Base-by-base conservation (phyloP, 106 monocot species). In the Xerophyta viscosa region DNA sequence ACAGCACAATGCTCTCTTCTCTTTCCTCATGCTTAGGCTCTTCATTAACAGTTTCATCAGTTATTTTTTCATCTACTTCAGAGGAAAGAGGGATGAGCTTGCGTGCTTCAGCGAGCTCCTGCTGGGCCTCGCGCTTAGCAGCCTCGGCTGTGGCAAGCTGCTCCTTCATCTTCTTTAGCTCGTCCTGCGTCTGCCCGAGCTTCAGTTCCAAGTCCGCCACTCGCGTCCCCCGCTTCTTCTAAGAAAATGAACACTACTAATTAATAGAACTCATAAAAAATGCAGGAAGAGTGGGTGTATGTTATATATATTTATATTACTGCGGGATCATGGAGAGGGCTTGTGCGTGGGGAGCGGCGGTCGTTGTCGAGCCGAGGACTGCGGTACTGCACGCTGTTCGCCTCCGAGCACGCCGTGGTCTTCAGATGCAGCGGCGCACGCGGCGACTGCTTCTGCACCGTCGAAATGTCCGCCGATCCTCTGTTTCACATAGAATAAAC, bases 381-480 rank as follows among this genome's bases (percentile, higher is more conserved):
- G 26, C 46, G 70, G 30, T 74, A 48, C 21, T 61, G 67, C 4
- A 48, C 46, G 47, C 64, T 58, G 24, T 74, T 84, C 37, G 77
- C 51, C 25, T 90, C 80, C 17, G 80, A 66, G 67, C 57, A 62
- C 18, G 54, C 66, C 6, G 78, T 75, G 30, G 72, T 55, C 78
- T 65, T 85, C 23, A 81, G 81, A 31, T 91, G 80, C 45, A 85
- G 91, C 20, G 84, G 81, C 28, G n/a, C n/a, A n/a, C n/a, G n/a
- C n/a, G n/a, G n/a, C n/a, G 85, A 71, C 48, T 46, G 67, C 49
- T 74, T 66, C 55, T 62, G 77, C 20, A 63, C 18, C 67, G n/a
- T n/a, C n/a, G n/a, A n/a, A n/a, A 64, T 47, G 48, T 91, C 91
- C 3, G 91, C 71, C 19, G n/a, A n/a, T n/a, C 81, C 91, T 58